These are phyloP conservation scores for Pyracantha coccinea DNA, from an alignment of 331 rosid genomes.

Conservation along the genomic window DNA sequence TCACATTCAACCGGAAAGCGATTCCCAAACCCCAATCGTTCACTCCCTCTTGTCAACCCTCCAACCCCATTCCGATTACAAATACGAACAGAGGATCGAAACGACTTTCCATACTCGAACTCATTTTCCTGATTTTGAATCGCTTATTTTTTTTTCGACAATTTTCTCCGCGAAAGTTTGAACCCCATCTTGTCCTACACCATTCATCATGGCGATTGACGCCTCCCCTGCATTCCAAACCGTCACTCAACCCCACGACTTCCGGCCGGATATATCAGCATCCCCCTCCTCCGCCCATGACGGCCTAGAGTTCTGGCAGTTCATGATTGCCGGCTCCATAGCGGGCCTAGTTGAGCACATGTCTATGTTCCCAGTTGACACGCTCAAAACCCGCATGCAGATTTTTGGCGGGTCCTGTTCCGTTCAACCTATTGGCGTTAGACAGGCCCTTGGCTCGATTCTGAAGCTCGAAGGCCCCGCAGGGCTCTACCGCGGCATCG, in stretches of 20 bases:
- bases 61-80: not conserved
- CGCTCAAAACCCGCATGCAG: conserved; percentile 37
- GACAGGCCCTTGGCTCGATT: conserved; percentile 27
- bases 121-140: not conserved
- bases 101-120: not conserved
- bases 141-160: too few species aligned
- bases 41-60: conserved; percentile 4
- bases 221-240: conserved; percentile 14
- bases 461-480: conserved; percentile 25
- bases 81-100: too few species aligned
- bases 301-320: conserved; percentile 37
- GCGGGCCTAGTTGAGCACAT: conserved; percentile 38
- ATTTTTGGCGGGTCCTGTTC: conserved; percentile 17
- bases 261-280: conserved; percentile 18
- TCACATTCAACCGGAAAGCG: conserved; percentile 23
- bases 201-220: conserved; percentile 24
- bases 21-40: conserved; percentile 10
- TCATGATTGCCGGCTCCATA: conserved; percentile 36
- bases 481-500: conserved; percentile 29
- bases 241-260: conserved; percentile 13
- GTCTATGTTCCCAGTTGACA: conserved; percentile 42
- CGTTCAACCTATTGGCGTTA: conserved; percentile 17
- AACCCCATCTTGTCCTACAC: not conserved
- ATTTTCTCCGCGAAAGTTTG: not conserved
- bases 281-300: conserved; percentile 19